Evolutionary conservation across 106 monocot species (phyloP), one percentile per base, ranked within the genome.

Genomic region (Phalaenopsis aphrodite): DNA sequence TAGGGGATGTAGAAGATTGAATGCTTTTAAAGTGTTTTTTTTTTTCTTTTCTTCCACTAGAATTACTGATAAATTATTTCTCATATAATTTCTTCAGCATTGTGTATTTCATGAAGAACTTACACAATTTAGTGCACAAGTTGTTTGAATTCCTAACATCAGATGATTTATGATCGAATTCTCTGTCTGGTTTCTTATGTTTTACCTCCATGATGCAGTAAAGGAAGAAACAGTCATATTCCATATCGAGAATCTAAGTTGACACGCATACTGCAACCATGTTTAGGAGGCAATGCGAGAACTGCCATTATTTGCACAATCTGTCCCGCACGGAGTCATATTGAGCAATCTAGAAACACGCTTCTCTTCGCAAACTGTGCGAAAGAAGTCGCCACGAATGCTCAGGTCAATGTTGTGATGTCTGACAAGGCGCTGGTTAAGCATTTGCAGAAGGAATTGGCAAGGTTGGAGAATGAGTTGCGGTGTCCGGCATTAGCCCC

Each of bases 201-300:
- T 15, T 80, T 73, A 24, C 80, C 66, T 39, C 23, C 38, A 75
- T 76, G 77, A 56, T 78, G 42, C 93, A 99, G 99, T 85, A 99
- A 95, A 77, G 95, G 93, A 84, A 93, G 88, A 85, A 86, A 86
- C 67, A 93, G 89, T 36, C 99, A 99, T 48, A 86, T 99, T 18
- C 95, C 99, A n/a, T 99, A 95, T 47, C 75, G 99, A 87, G 99
- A 99, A 77, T 99, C 99, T 64, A 99, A 99, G 80, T 80, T 99
- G 36, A 99, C 99, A 41, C 91, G 99, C 43, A 99, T 99, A 84
- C 78, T 99, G 21, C 99, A 99, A 74, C 87, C 88, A 46, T 93
- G 89, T 10, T 81, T 99, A 67, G 99, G 99, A 75, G 95, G 95
- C 75, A 99, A 99, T 82, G 99, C 99, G 48, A 86, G 93, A 77